A percentile compares a stretch with the other conserved stretches of the same genome.
phyloP scores from a whole-genome alignment of 768 basidiomycete genomes.

The Mrakia gelida region DNA sequence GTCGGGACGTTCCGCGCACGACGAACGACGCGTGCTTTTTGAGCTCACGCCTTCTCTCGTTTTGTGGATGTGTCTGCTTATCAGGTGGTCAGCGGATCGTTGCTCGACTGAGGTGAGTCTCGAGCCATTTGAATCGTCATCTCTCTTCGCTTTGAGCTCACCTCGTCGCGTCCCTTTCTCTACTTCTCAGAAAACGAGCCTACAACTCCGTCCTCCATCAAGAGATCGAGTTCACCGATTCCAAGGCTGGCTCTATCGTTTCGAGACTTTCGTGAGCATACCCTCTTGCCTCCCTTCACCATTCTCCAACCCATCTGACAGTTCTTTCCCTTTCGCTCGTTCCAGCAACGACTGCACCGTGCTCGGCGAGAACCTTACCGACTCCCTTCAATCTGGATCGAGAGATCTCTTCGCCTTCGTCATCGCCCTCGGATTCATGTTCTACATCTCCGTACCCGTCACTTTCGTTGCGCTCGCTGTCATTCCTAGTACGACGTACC shows the following conservation, averaged over 20 bases:
- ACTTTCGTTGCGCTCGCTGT: conserved; percentile 19
- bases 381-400: conserved; percentile 10
- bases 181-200: conserved; percentile 16
- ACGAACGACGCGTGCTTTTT: background rate
- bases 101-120: conserved; percentile 15
- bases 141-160: too few relatives aligned
- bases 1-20: background rate
- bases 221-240: conserved; percentile 32
- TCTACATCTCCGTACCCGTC: conserved; percentile 28
- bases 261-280: conserved; percentile 22
- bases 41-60: background rate
- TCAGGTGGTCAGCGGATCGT: conserved; percentile 30
- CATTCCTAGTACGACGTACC: conserved; percentile 7
- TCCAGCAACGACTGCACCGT: conserved; percentile 27
- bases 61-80: background rate
- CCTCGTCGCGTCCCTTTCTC: too few relatives aligned
- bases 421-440: conserved; percentile 21
- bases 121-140: too few relatives aligned
- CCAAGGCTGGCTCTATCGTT: conserved; percentile 29
- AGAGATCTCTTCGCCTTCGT: conserved; percentile 8
- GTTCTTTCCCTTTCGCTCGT: background rate
- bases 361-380: conserved; percentile 27
- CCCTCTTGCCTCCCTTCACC: too few relatives aligned
- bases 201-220: conserved; percentile 28
- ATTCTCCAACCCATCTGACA: background rate